A percentile compares a stretch with the other conserved stretches of the same genome.
These are phyloP conservation scores for Phytopythium delawarense DNA, from an alignment of 352 stramenopile species.

Conservation along the genomic window DNA sequence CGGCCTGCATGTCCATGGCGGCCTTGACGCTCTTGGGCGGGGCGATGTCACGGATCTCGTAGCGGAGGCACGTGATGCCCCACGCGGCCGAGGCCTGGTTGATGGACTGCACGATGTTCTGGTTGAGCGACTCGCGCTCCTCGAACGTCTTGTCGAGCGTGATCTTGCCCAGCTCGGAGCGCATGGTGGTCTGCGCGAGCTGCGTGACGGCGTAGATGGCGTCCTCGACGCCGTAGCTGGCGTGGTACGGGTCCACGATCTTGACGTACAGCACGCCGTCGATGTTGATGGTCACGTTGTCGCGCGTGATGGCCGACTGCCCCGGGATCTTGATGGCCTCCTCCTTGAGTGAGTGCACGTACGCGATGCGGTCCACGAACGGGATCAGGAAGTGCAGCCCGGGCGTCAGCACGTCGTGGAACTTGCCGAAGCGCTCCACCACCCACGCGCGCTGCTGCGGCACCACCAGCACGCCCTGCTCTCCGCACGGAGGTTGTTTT, in stretches of 20 bases:
- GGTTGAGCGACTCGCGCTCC: constrained; percentile 90
- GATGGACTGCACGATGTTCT: constrained; percentile 89
- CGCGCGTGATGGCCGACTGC: constrained; percentile 88
- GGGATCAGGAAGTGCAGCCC: constrained; percentile 90
- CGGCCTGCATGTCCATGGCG: constrained; percentile 92
- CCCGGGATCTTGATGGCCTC: constrained; percentile 89
- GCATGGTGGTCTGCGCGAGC: constrained; percentile 91
- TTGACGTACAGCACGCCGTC: constrained; percentile 92
- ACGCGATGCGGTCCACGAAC: constrained; percentile 87
- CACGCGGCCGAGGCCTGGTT: constrained; percentile 88
- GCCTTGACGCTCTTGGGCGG: constrained; percentile 83
- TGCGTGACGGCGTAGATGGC: constrained; percentile 88
- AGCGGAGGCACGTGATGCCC: constrained; percentile 89
- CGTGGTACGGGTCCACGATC: constrained; percentile 87
- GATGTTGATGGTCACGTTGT: constrained; percentile 92
- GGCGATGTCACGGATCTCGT: constrained; percentile 90
- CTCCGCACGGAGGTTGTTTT: too few species aligned
- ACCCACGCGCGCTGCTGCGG: constrained; percentile 89
- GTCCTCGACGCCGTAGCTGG: constrained; percentile 87
- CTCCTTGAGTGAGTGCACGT: constrained; percentile 91
- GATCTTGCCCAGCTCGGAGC: constrained; percentile 90
- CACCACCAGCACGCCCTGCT: constrained; percentile 79
- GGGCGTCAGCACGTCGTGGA: constrained; percentile 79
- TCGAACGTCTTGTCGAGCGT: constrained; percentile 93
- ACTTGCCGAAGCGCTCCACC: constrained; percentile 91